phyloP scores from a whole-genome alignment of 352 stramenopile genomes.

The Hyaloperonospora brassicae region DNA sequence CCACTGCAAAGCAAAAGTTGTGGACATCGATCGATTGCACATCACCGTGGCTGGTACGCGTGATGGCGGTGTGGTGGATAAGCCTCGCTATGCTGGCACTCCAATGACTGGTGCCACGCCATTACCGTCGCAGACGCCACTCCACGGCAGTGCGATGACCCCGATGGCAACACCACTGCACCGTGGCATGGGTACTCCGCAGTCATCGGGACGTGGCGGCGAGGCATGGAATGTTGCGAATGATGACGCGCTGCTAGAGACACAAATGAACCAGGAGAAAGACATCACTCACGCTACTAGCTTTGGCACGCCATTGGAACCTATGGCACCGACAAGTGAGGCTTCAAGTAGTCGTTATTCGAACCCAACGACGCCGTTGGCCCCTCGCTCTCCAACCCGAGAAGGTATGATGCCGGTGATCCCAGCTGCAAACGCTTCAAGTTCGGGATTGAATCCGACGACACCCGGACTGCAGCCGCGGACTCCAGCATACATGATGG shows the following conservation, averaged over 20 bases:
- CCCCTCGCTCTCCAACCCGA: slow-evolving; percentile 53
- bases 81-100: slow-evolving; percentile 58
- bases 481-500: slow-evolving; percentile 71
- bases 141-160: slow-evolving; percentile 78
- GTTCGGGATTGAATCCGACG: slow-evolving; percentile 72
- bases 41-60: slow-evolving; percentile 70
- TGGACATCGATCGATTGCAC: slow-evolving; percentile 79
- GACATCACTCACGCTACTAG: slow-evolving; percentile 84
- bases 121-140: slow-evolving; percentile 73
- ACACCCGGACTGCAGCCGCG: slow-evolving; percentile 70
- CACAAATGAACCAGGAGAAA: slow-evolving; percentile 85
- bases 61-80: slow-evolving; percentile 68
- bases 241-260: slow-evolving; percentile 78
- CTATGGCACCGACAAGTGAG: slow-evolving; percentile 58
- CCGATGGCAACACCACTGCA: slow-evolving; percentile 84
- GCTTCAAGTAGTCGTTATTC: slow-evolving; percentile 45
- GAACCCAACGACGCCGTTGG: slow-evolving; percentile 44
- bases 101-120: slow-evolving; percentile 73
- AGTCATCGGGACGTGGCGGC: slow-evolving; percentile 44
- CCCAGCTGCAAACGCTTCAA: slow-evolving; percentile 62
- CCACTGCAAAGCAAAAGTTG: slow-evolving; percentile 83
- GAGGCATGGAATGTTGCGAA: slow-evolving; percentile 85
- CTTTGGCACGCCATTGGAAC: slow-evolving; percentile 77
- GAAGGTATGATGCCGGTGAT: slow-evolving; percentile 63
- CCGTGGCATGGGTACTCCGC: slow-evolving; percentile 67